Evolutionary conservation across 2,329 filamentous ascomycete species (phyloP), one percentile per base, ranked within the genome.

Genomic region (Paramyrothecium sp.): DNA sequence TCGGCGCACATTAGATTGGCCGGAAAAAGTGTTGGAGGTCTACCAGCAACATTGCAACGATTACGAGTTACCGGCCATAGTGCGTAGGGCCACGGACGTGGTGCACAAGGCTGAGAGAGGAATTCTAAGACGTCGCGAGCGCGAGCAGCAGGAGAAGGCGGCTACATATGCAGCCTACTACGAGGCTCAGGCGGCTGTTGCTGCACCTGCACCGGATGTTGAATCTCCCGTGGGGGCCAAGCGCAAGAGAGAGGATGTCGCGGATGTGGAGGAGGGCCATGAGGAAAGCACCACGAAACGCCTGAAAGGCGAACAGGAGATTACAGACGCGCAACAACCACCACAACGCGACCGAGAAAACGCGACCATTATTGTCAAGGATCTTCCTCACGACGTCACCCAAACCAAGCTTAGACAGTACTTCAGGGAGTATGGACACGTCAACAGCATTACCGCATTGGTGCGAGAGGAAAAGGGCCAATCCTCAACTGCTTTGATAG

Each of bases 311-410:
- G 75, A 76, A 33, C 61, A 69, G 3, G 64, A 65, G 7, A 70
- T 70, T 23, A 61, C 58, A n/a, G 71, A 75, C 13, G 44, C 54
- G 10, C 57, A 67, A 21, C 67, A 79, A 58, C 70, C 54, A 1
- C 76, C 80, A 30, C 94, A 91, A 71, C 88, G 95, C 56, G 93
- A 99, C 72, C 88, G 95, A 47, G 95, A 99, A 69, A 90, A 98
- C 71, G 89, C 92, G 1, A 93, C 91, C 0, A 82, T 98, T 51
- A 85, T 96, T 54, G 88, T 97, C 3, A 87, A 84, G 53, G 90
- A 92, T 63, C 75, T 99, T 22, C 92, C 95, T 2, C 65, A 71
- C 3, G 84, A 89, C 55, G 84, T 87, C 1, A 87, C 87, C 1
- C 86, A 91, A 66, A 88, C 85, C 13, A 89, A 89, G 65, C 76